These are phyloP conservation scores for Chrysoporthe deuterocubensis DNA, from an alignment of 2,329 filamentous ascomycete species.

Conservation along the genomic window DNA sequence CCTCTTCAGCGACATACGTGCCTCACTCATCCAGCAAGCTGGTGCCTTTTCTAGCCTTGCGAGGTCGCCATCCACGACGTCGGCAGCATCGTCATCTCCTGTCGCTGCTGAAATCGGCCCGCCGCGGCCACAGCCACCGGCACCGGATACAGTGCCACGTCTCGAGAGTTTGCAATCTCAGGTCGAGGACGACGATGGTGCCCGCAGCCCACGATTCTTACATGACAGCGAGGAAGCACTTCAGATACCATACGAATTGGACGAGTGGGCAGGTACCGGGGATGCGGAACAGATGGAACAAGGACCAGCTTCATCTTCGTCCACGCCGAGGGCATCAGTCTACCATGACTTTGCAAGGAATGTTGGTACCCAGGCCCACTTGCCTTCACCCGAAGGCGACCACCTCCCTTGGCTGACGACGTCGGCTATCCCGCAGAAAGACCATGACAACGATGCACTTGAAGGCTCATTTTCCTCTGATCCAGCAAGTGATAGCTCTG, in stretches of 20 bases:
- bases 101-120: constrained; percentile 38
- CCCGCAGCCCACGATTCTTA: constrained; percentile 40
- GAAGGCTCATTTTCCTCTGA: constrained; percentile 32
- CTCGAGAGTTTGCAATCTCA: constrained; percentile 36
- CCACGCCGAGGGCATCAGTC: constrained; percentile 60
- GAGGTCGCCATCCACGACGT: constrained; percentile 60
- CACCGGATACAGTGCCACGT: constrained; percentile 30
- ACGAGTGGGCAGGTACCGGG: constrained; percentile 41
- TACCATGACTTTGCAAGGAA: constrained; percentile 41
- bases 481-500: constrained; percentile 37
- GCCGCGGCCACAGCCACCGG: constrained; percentile 34
- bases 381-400: constrained; percentile 34
- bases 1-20: constrained; percentile 65
- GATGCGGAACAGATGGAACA: constrained; percentile 41
- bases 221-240: constrained; percentile 61
- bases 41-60: constrained; percentile 66
- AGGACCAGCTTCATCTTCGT: constrained; percentile 39
- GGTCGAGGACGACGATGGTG: constrained; percentile 38
- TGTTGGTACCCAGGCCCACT: not conserved
- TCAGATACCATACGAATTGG: constrained; percentile 59
- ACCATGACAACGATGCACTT: constrained; percentile 5
- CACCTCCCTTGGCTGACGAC: constrained; percentile 37
- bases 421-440: not conserved
- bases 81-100: constrained; percentile 54
- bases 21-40: constrained; percentile 69